phyloP scores from a whole-genome alignment of 108 stramenopile genomes.

The Cyclostephanos tholiformis region DNA sequence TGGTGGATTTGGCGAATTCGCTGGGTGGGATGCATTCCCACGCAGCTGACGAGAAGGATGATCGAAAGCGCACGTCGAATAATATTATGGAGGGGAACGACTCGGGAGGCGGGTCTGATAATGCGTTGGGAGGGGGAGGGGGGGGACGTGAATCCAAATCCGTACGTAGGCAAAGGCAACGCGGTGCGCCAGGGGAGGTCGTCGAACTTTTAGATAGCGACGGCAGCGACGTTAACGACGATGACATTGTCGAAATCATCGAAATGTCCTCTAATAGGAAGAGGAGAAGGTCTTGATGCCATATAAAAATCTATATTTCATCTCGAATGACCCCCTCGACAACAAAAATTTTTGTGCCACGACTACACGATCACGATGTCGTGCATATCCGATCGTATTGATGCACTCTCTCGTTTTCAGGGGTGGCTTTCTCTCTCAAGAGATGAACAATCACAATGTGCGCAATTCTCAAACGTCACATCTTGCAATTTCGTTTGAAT shows the following conservation, averaged over 20 bases:
- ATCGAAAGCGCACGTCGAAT: background rate
- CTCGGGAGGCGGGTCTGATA: too few species aligned
- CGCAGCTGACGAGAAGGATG: background rate
- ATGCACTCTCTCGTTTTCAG: too few species aligned
- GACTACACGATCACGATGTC: too few species aligned
- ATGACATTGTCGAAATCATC: constrained; percentile 25
- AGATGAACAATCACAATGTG: too few species aligned
- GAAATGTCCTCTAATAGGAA: background rate
- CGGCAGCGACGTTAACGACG: constrained; percentile 33
- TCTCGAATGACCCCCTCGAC: too few species aligned
- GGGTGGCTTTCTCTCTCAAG: too few species aligned
- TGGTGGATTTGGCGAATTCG: constrained; percentile 1
- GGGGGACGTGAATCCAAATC: background rate
- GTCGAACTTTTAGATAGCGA: constrained; percentile 52
- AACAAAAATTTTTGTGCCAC: too few species aligned
- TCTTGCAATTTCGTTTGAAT: too few species aligned
- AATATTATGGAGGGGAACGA: too few species aligned
- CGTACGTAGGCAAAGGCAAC: background rate
- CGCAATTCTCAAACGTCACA: too few species aligned
- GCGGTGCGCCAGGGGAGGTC: constrained; percentile 18
- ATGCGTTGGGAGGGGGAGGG: too few species aligned
- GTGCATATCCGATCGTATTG: too few species aligned
- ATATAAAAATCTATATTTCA: background rate
- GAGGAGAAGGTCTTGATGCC: constrained; percentile 2
- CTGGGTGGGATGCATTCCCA: constrained; percentile 4